A percentile compares a stretch with the other conserved stretches of the same genome.
phyloP scores from a whole-genome alignment of 108 stramenopile species.

The Nannochloropsis salina region DNA sequence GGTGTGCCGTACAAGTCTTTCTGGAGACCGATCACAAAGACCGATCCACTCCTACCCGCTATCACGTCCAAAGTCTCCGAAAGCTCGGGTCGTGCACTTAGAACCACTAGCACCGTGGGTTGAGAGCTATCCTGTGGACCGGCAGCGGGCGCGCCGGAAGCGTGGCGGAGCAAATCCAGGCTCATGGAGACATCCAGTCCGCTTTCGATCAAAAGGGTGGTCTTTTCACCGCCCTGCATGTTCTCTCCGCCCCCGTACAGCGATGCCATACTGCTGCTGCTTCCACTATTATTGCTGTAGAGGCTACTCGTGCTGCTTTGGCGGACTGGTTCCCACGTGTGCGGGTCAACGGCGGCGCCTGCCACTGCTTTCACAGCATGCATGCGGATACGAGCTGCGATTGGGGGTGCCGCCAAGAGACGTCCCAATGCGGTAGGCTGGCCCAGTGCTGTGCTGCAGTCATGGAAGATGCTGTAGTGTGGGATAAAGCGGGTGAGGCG shows the following conservation, averaged over 20 bases:
- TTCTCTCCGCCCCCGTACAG: constrained; percentile 3
- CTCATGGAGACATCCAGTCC: not conserved
- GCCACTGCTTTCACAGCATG: not conserved
- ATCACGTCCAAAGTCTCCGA: not conserved
- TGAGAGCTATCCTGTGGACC: not conserved
- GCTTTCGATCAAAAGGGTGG: not conserved
- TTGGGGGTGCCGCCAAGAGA: not conserved
- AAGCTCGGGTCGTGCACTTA: not conserved
- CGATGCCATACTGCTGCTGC: not conserved
- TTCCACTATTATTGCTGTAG: not conserved
- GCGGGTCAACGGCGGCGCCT: not conserved
- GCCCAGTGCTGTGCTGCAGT: not conserved
- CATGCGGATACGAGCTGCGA: not conserved
- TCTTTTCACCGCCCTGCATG: not conserved
- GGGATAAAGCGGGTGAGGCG: not conserved
- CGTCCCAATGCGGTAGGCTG: not conserved
- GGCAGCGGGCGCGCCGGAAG: not conserved
- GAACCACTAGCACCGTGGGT: not conserved
- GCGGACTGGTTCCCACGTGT: not conserved
- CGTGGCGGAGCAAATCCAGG: not conserved
- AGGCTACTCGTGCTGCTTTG: not conserved
- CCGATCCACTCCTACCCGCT: not conserved
- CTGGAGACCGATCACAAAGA: constrained; percentile 17
- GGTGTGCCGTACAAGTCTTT: not conserved
- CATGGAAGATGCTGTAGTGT: constrained; percentile 4